Conservation (phyloP, 2,329 filamentous ascomycete genomes). For the Corynespora cassiicola region DNA sequence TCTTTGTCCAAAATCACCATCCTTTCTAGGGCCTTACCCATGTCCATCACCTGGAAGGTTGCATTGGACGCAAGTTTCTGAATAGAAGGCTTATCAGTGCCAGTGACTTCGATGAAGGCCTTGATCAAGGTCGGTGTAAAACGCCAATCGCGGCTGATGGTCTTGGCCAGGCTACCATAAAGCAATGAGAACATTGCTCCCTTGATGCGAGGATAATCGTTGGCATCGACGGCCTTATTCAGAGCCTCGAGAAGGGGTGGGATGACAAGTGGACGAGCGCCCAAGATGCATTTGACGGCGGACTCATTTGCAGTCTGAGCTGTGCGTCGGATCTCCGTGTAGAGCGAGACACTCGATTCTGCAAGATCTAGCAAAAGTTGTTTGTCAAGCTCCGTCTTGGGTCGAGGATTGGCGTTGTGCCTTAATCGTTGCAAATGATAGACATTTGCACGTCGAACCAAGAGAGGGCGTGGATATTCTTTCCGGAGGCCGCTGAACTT, state of each 20-base stretch:
- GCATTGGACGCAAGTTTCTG: constrained; percentile 85
- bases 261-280: constrained; percentile 86
- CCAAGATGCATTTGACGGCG: constrained; percentile 88
- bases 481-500: constrained; percentile 94
- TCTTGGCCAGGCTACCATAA: constrained; percentile 87
- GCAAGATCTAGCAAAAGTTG: constrained; percentile 83
- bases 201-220: constrained; percentile 91
- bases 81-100: constrained; percentile 92
- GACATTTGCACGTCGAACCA: constrained; percentile 90
- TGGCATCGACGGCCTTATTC: constrained; percentile 76
- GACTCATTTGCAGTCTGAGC: constrained; percentile 93
- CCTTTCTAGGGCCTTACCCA: constrained; percentile 85
- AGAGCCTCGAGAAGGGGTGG: constrained; percentile 83
- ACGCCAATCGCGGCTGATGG: constrained; percentile 89
- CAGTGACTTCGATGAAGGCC: constrained; percentile 86
- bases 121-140: constrained; percentile 90
- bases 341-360: constrained; percentile 86
- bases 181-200: constrained; percentile 90
- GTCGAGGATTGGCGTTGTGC: constrained; percentile 87
- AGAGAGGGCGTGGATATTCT: constrained; percentile 87
- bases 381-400: constrained; percentile 90
- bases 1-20: constrained; percentile 81
- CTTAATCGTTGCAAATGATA: constrained; percentile 95
- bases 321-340: constrained; percentile 93
- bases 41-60: constrained; percentile 87